phyloP scores from a whole-genome alignment of 176 grass and related monocot genomes.

The Poa annua region DNA sequence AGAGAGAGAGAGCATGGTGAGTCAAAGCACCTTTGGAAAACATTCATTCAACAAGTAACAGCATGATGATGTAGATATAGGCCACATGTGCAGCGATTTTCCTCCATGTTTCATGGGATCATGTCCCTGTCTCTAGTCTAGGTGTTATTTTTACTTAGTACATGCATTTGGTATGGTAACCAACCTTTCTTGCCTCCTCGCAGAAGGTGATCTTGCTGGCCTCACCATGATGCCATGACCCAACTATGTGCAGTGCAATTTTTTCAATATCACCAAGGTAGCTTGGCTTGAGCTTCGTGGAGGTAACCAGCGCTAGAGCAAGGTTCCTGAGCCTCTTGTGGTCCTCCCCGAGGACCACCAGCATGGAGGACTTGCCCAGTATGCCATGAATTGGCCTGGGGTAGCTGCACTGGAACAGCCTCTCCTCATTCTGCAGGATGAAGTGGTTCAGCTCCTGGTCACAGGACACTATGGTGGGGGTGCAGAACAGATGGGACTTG shows the following conservation, averaged over 20 bases:
- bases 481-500: slow-evolving; percentile 89
- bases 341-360: slow-evolving; percentile 82
- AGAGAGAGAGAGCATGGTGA: slow-evolving; percentile 9
- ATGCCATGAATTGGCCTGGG: slow-evolving; percentile 84
- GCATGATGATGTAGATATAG: slow-evolving; percentile 9
- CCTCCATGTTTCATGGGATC: slow-evolving; percentile 48
- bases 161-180: not conserved
- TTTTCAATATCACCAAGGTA: slow-evolving; percentile 82
- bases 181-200: slow-evolving; percentile 85
- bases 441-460: slow-evolving; percentile 93
- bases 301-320: slow-evolving; percentile 69
- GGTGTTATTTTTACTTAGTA: not conserved
- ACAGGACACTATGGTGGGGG: slow-evolving; percentile 79
- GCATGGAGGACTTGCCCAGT: slow-evolving; percentile 90
- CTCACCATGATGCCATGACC: slow-evolving; percentile 46
- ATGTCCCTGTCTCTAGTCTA: slow-evolving; percentile 23
- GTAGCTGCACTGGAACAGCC: slow-evolving; percentile 91
- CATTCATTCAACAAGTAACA: slow-evolving; percentile 34
- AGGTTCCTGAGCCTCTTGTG: slow-evolving; percentile 82
- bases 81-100: slow-evolving; percentile 42
- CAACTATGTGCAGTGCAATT: slow-evolving; percentile 65
- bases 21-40: slow-evolving; percentile 46
- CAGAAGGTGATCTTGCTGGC: slow-evolving; percentile 53
- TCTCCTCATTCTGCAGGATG: slow-evolving; percentile 96
- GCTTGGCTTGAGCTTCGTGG: slow-evolving; percentile 71